Percentiles rank a stretch among this genome's conserved stretches.
phyloP scores from a whole-genome alignment of 148 eudicot genomes.

The Cornus suecica region DNA sequence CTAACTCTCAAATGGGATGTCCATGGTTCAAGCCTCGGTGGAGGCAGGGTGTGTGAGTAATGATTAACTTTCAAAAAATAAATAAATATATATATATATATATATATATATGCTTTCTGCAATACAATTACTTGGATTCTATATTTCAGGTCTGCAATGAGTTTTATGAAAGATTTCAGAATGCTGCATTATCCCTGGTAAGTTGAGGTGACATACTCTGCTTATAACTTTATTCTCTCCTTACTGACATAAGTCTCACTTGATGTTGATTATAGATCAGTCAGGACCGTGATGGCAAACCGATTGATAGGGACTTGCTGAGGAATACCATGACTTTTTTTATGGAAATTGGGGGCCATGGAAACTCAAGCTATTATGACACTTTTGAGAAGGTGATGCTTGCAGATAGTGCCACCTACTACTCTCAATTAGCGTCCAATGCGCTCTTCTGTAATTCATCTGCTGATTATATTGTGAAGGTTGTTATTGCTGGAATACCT shows the following conservation, averaged over 20 bases:
- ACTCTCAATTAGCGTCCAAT: slow-evolving; percentile 13
- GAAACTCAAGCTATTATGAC: slow-evolving; percentile 13
- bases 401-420: slow-evolving; percentile 15
- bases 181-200: slow-evolving; percentile 26
- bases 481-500: neutral
- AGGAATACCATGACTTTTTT: slow-evolving; percentile 19
- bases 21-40: no score
- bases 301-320: slow-evolving; percentile 15
- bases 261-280: slow-evolving; percentile 11
- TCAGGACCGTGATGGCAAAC: slow-evolving; percentile 16
- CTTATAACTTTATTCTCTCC: neutral
- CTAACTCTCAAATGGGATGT: no score
- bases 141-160: slow-evolving; percentile 22
- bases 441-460: slow-evolving; percentile 17
- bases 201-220: neutral
- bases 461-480: slow-evolving; percentile 19
- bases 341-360: slow-evolving; percentile 21
- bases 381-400: slow-evolving; percentile 20
- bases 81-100: no score
- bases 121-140: neutral
- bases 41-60: no score
- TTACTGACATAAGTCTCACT: neutral
- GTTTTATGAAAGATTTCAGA: slow-evolving; percentile 10
- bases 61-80: no score
- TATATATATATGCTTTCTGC: neutral